Evolutionary conservation across 176 grass and related monocot genomes (phyloP).

Genomic region (Canna indica): DNA sequence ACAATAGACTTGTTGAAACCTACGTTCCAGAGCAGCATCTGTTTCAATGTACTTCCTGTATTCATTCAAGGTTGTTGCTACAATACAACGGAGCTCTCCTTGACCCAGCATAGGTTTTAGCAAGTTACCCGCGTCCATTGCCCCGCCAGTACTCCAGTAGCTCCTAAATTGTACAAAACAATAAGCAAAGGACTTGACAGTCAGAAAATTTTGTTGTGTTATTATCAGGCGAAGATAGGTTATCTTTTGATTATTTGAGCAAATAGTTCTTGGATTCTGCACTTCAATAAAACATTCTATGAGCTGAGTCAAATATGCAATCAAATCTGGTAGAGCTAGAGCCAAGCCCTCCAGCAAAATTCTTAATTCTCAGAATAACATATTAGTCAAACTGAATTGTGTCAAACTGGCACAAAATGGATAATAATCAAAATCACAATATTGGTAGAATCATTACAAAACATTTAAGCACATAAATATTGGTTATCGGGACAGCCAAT

Average conservation of each 20-base stretch:
- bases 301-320: neutral
- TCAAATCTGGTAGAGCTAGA: neutral
- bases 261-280: neutral
- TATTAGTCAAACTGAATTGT: neutral
- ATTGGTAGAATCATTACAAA: neutral
- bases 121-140: conserved; percentile 88
- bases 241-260: neutral
- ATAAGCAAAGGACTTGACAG: neutral
- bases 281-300: neutral
- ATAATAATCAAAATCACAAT: neutral
- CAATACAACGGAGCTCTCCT: conserved; percentile 85
- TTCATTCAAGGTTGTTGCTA: conserved; percentile 89
- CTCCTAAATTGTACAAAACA: conserved; percentile 34
- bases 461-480: neutral
- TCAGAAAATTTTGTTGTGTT: neutral
- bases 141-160: conserved; percentile 60
- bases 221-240: neutral
- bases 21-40: conserved; percentile 85
- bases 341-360: neutral
- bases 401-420: neutral
- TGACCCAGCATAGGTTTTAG: conserved; percentile 90
- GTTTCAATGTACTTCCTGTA: conserved; percentile 97
- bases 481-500: neutral
- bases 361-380: no score
- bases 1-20: conserved; percentile 95